Evolutionary conservation across 2,329 filamentous ascomycete genomes (phyloP).

Genomic region (Thermothelomyces thermophilus): DNA sequence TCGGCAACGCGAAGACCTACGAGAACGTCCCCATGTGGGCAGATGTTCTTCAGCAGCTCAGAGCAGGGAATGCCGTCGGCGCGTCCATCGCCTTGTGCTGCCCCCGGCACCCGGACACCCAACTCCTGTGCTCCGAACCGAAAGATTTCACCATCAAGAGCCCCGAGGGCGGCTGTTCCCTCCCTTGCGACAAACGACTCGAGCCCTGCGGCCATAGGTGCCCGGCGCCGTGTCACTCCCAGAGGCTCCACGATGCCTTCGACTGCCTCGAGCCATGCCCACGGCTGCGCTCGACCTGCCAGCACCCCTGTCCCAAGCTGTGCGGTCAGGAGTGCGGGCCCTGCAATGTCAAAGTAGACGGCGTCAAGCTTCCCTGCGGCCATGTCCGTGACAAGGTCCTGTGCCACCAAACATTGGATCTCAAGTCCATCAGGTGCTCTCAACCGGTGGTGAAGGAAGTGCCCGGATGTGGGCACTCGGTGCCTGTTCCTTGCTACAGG

Average conservation of each 20-base stretch:
- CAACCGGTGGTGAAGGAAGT: slow-evolving; percentile 41
- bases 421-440: slow-evolving; percentile 42
- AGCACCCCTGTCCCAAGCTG: slow-evolving; percentile 36
- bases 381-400: slow-evolving; percentile 28
- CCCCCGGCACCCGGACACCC: slow-evolving; percentile 49
- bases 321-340: slow-evolving; percentile 40
- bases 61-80: slow-evolving; percentile 41
- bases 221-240: slow-evolving; percentile 40
- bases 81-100: slow-evolving; percentile 48
- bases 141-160: slow-evolving; percentile 51
- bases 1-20: slow-evolving; percentile 59
- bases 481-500: slow-evolving; percentile 42
- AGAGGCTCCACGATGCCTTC: slow-evolving; percentile 40
- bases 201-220: slow-evolving; percentile 43
- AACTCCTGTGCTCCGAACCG: slow-evolving; percentile 44
- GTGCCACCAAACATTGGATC: slow-evolving; percentile 34
- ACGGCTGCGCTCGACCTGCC: slow-evolving; percentile 36
- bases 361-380: slow-evolving; percentile 35
- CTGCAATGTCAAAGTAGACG: slow-evolving; percentile 32
- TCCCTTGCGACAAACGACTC: slow-evolving; percentile 44
- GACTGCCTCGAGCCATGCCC: slow-evolving; percentile 41
- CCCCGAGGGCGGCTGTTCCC: slow-evolving; percentile 57
- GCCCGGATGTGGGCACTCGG: slow-evolving; percentile 48
- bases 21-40: slow-evolving; percentile 56
- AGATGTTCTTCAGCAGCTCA: slow-evolving; percentile 48